phyloP scores from a whole-genome alignment of 148 eudicot genomes.

The Chenopodium formosanum region DNA sequence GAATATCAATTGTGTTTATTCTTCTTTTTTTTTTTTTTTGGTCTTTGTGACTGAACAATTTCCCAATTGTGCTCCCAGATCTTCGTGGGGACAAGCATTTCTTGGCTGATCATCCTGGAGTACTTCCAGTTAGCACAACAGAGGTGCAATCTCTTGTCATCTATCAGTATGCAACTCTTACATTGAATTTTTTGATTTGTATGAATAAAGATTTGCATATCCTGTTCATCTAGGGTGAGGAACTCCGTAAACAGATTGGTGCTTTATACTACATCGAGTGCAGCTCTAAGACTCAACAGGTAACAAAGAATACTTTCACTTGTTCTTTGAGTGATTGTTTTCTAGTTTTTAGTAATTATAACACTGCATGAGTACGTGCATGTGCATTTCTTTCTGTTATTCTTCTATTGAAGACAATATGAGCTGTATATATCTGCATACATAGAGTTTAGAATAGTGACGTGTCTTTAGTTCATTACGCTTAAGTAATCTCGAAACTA shows the following conservation, averaged over 20 bases:
- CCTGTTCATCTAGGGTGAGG: constrained; percentile 67
- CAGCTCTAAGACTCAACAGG: constrained; percentile 99
- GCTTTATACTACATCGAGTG: constrained; percentile 85
- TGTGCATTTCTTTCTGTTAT: background rate
- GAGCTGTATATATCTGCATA: background rate
- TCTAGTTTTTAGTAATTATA: background rate
- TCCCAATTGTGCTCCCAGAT: constrained; percentile 39
- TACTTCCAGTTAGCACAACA: constrained; percentile 82
- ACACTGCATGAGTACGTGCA: background rate
- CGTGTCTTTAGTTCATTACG: background rate
- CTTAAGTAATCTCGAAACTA: too few relatives aligned
- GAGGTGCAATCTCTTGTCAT: constrained; percentile 45
- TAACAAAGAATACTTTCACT: constrained; percentile 19
- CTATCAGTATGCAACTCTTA: background rate
- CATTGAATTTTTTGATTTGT: background rate
- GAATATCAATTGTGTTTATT: background rate
- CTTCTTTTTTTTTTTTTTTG: background rate
- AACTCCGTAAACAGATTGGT: constrained; percentile 94
- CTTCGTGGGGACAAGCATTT: constrained; percentile 95
- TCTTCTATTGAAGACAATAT: background rate
- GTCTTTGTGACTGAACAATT: constrained; percentile 14
- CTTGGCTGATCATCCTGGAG: constrained; percentile 97
- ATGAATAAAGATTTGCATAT: constrained; percentile 15
- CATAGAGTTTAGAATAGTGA: background rate
- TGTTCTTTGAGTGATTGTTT: background rate